Evolutionary conservation across 495 filamentous ascomycete species (phyloP), one percentile per base, ranked within the genome.

Genomic region (Podospora sp.): DNA sequence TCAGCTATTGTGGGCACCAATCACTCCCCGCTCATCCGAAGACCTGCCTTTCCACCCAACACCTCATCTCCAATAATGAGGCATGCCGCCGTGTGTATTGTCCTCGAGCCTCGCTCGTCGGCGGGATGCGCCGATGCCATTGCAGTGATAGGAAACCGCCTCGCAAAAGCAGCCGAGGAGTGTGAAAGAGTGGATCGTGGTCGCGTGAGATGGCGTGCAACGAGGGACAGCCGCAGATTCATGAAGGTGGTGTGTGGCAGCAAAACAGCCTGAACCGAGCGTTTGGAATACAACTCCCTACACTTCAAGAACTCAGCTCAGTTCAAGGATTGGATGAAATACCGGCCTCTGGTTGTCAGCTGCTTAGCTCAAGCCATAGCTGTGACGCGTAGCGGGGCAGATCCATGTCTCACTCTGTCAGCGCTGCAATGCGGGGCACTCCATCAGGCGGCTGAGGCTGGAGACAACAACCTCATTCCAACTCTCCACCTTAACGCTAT

Each of bases 1-100:
- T 73, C 63, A 73, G 69, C 58, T 25, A 21, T 49, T 11, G n/a
- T 21, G n/a, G 9, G 35, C 29, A 33, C 6, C 6, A 24, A 26
- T 49, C 29, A 24, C 29, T 9, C 8, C 8, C 29, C 8, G 49
- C 25, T 24, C 11, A 49, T 6, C 9, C 26, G 6, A 6, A 21
- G 26, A 73, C 80, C 53, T 73, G 92, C 94, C 90, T 99, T 99
- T 68, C 95, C 95, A n/a, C 92, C 92, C 2, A 99, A 84, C 4
- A 99, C 92, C 75, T 99, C 95, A 78, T 99, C 94, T 22, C 95
- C 95, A 70, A 99, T 99, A 69, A 99, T 93, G 56, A 99, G 80
- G 74, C 93, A 97, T 65, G 91, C 95, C 29, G 95, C 95, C 58
- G 94, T 97, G 73, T 93, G 88, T 66, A 97, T 95, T 65, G 83